phyloP scores from a whole-genome alignment of 1,284 basidiomycete genomes.

The Austropuccinia psidii region DNA sequence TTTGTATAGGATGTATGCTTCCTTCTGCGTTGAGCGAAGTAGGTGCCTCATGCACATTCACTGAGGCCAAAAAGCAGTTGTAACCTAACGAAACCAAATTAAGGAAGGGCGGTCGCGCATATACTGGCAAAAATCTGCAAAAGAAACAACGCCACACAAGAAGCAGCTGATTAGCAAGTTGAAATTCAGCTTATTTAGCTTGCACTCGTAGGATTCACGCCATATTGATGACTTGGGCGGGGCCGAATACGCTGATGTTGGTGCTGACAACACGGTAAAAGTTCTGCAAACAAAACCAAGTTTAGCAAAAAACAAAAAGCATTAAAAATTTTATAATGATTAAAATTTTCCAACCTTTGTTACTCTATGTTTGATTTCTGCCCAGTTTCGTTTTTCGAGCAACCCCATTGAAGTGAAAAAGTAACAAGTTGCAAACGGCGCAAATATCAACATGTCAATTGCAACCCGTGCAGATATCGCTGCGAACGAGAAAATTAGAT shows the following conservation, averaged over 20 bases:
- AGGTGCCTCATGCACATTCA: too few relatives aligned
- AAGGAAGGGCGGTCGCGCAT: constrained; percentile 43
- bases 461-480: constrained; percentile 40
- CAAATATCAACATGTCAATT: constrained; percentile 42
- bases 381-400: constrained; percentile 40
- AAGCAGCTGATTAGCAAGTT: background rate
- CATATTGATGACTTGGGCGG: constrained; percentile 42
- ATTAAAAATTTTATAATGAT: constrained; percentile 2
- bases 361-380: constrained; percentile 37
- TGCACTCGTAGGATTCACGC: background rate
- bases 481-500: constrained; percentile 15
- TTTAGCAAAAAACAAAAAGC: too few relatives aligned
- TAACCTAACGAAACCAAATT: constrained; percentile 40
- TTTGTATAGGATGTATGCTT: too few relatives aligned
- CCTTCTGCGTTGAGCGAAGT: too few relatives aligned
- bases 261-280: constrained; percentile 30
- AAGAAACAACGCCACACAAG: background rate
- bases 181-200: background rate
- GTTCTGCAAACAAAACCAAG: constrained; percentile 39
- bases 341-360: background rate
- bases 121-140: constrained; percentile 40
- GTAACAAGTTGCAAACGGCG: constrained; percentile 42
- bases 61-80: background rate
- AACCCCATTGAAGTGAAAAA: constrained; percentile 42
- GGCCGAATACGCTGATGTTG: constrained; percentile 41